Evolutionary conservation across 2,329 filamentous ascomycete genomes (phyloP), one percentile per base, ranked within the genome.

Genomic region (Tolypocladium capitatum): DNA sequence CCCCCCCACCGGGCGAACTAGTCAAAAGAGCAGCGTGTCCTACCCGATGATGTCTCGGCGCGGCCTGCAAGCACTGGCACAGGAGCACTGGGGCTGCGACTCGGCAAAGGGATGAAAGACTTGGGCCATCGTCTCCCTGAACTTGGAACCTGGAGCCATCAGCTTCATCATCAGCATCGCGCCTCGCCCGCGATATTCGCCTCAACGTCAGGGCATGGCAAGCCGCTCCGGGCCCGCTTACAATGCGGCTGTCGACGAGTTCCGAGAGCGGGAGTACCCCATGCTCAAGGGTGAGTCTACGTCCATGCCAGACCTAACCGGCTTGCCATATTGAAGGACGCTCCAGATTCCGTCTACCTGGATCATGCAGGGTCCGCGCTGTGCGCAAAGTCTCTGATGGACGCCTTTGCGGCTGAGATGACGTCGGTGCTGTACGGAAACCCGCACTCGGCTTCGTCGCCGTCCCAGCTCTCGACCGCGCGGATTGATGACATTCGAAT

Each of bases 281-380:
- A 84, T 85, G 80, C 70, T 87, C 40, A 69, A 76, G 67, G 81
- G 83, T 83, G 60, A 40, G 43, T 35, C 5, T 21, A 13, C 20
- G 13, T 33, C 5, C 40, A 6, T 28, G 28, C 33, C 34, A 11
- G 14, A 7, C 13, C 21, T 20, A 13, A n/a, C 13, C 30, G 20
- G 28, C 14, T 7, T 2, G 7, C 20, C 5, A 8, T 31, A 6
- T 38, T 43, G 38, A 42, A 27, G 5, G 35, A 9, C 20, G 20
- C 3, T 9, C 30, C 47, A 91, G 86, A 76, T 46, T 80, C 79
- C 10, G 73, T 82, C 43, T 97, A 96, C 63, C 81, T 97, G 48
- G 91, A 97, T 58, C 90, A 97, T 83, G 89, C 89, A 0, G 91
- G 89, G n/a, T 86, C 87, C n/a, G 91, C 90, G 0, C 71, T 85